Conservation (phyloP, 1,284 basidiomycete species). For the Malassezia furfur region DNA sequence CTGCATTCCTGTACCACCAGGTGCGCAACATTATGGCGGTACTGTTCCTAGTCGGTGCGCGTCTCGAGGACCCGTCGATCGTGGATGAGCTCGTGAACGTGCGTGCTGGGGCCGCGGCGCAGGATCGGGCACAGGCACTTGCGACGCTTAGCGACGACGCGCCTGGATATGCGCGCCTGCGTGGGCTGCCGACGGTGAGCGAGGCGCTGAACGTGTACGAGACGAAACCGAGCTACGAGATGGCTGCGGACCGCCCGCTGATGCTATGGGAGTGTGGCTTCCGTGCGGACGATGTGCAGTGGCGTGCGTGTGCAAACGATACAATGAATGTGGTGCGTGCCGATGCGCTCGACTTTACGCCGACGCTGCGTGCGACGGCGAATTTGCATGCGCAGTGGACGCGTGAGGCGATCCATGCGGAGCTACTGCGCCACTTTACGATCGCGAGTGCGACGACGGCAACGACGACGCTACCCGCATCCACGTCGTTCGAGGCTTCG, state of each 20-base stretch:
- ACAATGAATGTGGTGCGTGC: slow-evolving; percentile 47
- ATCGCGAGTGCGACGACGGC: slow-evolving; percentile 16
- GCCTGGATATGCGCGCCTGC: slow-evolving; percentile 2
- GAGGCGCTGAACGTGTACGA: slow-evolving; percentile 20
- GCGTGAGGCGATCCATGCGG: slow-evolving; percentile 24
- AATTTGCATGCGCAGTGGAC: slow-evolving; percentile 33
- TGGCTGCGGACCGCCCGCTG: slow-evolving; percentile 81
- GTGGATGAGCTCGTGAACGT: slow-evolving; percentile 69
- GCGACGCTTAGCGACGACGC: slow-evolving; percentile 1
- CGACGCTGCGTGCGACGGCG: slow-evolving; percentile 9
- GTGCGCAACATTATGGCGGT: slow-evolving; percentile 91
- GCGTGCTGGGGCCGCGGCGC: slow-evolving; percentile 29
- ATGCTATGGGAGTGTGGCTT: slow-evolving; percentile 88
- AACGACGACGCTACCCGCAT: neutral
- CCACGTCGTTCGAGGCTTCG: slow-evolving; percentile 9
- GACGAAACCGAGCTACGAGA: slow-evolving; percentile 76
- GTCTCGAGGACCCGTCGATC: slow-evolving; percentile 65
- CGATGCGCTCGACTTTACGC: slow-evolving; percentile 6
- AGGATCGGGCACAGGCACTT: slow-evolving; percentile 20
- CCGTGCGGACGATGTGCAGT: slow-evolving; percentile 59
- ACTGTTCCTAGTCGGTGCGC: slow-evolving; percentile 75
- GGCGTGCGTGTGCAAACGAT: slow-evolving; percentile 57
- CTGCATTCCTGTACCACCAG: slow-evolving; percentile 91
- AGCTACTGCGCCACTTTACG: slow-evolving; percentile 35
- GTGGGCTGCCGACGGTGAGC: neutral